These are phyloP conservation scores for Rugosomyces carneus DNA, from an alignment of 1,284 basidiomycete species.

Conservation along the genomic window DNA sequence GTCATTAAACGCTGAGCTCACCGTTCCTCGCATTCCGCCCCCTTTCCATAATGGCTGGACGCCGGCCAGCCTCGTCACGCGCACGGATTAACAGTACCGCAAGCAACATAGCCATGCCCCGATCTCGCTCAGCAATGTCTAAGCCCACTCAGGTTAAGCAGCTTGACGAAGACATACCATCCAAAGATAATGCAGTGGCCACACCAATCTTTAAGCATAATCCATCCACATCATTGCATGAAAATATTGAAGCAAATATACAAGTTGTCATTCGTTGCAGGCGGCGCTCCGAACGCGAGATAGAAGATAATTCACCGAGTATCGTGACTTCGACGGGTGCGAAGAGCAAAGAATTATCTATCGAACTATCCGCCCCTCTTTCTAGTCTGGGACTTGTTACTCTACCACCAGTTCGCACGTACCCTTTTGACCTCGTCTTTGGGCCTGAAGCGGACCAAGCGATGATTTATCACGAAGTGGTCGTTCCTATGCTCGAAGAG, in stretches of 20 bases:
- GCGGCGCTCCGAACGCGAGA: slow-evolving; percentile 75
- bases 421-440: slow-evolving; percentile 91
- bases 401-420: slow-evolving; percentile 70
- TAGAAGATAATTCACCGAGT: slow-evolving; percentile 74
- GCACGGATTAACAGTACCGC: slow-evolving; percentile 24
- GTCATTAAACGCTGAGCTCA: slow-evolving; percentile 5
- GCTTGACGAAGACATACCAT: slow-evolving; percentile 21
- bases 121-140: slow-evolving; percentile 35
- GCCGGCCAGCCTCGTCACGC: slow-evolving; percentile 42
- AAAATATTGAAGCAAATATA: slow-evolving; percentile 68
- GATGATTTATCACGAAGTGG: slow-evolving; percentile 92
- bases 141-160: slow-evolving; percentile 25
- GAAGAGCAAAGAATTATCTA: slow-evolving; percentile 67
- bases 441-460: slow-evolving; percentile 97
- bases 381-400: slow-evolving; percentile 64
- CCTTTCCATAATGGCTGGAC: slow-evolving; percentile 39
- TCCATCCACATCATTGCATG: slow-evolving; percentile 22
- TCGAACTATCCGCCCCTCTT: slow-evolving; percentile 66
- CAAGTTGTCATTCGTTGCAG: slow-evolving; percentile 90
- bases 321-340: slow-evolving; percentile 75
- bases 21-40: slow-evolving; percentile 7
- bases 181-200: slow-evolving; percentile 10
- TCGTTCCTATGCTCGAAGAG: slow-evolving; percentile 88
- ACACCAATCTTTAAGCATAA: slow-evolving; percentile 12
- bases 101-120: slow-evolving; percentile 21